Conservation (phyloP, 73 alveolate genomes). For the Urostyla sp. region DNA sequence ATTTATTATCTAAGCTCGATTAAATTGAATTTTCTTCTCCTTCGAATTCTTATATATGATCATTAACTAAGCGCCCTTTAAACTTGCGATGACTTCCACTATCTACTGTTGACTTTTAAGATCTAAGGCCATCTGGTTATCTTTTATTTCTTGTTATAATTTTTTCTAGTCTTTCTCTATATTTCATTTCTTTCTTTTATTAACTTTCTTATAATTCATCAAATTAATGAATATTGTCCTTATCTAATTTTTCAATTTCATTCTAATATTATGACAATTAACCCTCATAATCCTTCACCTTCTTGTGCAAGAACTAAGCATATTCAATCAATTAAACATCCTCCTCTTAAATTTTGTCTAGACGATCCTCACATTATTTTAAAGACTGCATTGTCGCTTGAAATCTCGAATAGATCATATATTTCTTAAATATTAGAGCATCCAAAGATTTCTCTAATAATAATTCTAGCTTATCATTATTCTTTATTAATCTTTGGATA, state of each 20-base stretch:
- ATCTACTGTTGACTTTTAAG: too few relatives aligned
- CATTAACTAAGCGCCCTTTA: too few relatives aligned
- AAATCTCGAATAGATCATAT: conserved; percentile 3
- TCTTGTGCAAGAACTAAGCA: conserved; percentile 20
- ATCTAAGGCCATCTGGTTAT: too few relatives aligned
- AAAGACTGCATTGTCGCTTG: conserved; percentile 28
- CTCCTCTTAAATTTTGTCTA: background rate
- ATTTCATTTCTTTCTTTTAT: too few relatives aligned
- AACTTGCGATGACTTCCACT: too few relatives aligned
- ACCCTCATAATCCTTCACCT: conserved; percentile 17
- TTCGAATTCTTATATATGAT: too few relatives aligned
- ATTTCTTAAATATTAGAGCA: conserved; percentile 15
- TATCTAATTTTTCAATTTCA: background rate
- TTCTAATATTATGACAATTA: background rate
- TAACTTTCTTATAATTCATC: too few relatives aligned
- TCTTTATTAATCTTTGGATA: background rate
- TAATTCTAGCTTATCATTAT: background rate
- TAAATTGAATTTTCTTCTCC: too few relatives aligned
- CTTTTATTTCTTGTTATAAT: too few relatives aligned
- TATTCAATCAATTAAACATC: conserved; percentile 35
- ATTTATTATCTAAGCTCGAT: too few relatives aligned
- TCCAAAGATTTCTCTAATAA: conserved; percentile 41
- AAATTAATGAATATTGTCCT: too few relatives aligned
- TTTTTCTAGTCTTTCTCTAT: too few relatives aligned
- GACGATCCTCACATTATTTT: conserved; percentile 5